phyloP scores from a whole-genome alignment of 2,329 filamentous ascomycete genomes.

The Blumeriella jaapii region DNA sequence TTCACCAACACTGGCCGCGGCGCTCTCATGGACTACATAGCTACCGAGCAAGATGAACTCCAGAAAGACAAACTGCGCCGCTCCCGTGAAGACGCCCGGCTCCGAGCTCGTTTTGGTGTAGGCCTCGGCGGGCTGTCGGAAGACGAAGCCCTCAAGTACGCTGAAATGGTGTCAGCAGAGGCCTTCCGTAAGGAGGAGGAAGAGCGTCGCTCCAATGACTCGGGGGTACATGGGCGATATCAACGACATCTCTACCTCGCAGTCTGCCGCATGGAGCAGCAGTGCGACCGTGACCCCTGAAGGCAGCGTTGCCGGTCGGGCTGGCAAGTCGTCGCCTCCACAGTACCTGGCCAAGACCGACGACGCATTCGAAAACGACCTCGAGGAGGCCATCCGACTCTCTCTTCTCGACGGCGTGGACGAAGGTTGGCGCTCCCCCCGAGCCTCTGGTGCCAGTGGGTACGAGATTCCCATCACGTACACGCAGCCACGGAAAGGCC shows the following conservation, averaged over 20 bases:
- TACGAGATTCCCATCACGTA: constrained; percentile 41
- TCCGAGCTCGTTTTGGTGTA: constrained; percentile 75
- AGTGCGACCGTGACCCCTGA: constrained; percentile 44
- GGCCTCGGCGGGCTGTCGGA: constrained; percentile 58
- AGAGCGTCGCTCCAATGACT: constrained; percentile 38
- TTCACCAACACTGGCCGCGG: constrained; percentile 53
- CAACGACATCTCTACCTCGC: constrained; percentile 26
- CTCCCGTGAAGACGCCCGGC: constrained; percentile 53
- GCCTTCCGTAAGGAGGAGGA: constrained; percentile 42
- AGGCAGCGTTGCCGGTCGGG: constrained; percentile 36
- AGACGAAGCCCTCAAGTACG: constrained; percentile 53
- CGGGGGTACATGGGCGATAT: constrained; percentile 40
- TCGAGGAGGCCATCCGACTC: constrained; percentile 51
- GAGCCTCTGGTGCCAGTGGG: constrained; percentile 35
- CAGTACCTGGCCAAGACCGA: constrained; percentile 27
- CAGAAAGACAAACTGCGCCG: constrained; percentile 58
- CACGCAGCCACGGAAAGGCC: constrained; percentile 35
- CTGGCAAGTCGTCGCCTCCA: constrained; percentile 14
- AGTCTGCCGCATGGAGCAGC: constrained; percentile 29
- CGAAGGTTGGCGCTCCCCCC: constrained; percentile 35
- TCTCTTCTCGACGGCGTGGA: constrained; percentile 46
- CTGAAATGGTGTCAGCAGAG: constrained; percentile 55
- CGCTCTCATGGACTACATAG: constrained; percentile 70
- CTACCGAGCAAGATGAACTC: constrained; percentile 73
- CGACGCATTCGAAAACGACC: constrained; percentile 44